Evolutionary conservation across 2,329 filamentous ascomycete species (phyloP), one percentile per base, ranked within the genome.

Genomic region (Cryphonectria radicalis): DNA sequence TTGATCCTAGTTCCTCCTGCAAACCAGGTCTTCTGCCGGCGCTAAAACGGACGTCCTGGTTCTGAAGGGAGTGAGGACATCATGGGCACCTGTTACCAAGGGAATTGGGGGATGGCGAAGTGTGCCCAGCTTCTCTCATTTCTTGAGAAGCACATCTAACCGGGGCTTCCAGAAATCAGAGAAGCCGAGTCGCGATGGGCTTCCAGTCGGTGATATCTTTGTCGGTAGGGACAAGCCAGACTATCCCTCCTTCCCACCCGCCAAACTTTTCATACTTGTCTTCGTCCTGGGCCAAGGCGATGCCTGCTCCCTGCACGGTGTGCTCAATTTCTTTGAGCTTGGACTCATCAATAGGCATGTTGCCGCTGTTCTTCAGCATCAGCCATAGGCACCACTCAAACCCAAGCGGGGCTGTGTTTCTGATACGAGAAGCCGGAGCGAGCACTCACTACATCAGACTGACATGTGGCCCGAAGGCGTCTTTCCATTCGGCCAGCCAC

Each of bases 401-500:
- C 11, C 5, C 11, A n/a, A 22, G 19, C 19, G 17, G 43, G 35
- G 19, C 14, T 6, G 25, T 6, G 10, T 3, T 13, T 43, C 46
- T 22, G n/a, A 35, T 13, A 46, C 5, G 3, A 25, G 59, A 25
- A 37, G 25, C 22, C 2, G 19, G 46, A n/a, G 14, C 66, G 14
- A 22, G 37, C 6, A 78, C 79, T 76, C 68, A 80, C 79, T 80
- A 80, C 55, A 79, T 75, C 74, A 80, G 68, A 68, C 78, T 80
- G 37, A 80, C 74, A 73, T 80, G 79, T 37, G 78, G 78, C 46
- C 77, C 78, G 71, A 75, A 80, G 8, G 72, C 75, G 67, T 50
- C 40, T 25, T 65, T 68, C 79, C 79, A 80, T 66, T 73, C 69
- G 4, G 69, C 66, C 65, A 79, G 63, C 79, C 77, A 79, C 69